Conservation (phyloP, 2,329 filamentous ascomycete species). For the Basipetospora chlamydospora region DNA sequence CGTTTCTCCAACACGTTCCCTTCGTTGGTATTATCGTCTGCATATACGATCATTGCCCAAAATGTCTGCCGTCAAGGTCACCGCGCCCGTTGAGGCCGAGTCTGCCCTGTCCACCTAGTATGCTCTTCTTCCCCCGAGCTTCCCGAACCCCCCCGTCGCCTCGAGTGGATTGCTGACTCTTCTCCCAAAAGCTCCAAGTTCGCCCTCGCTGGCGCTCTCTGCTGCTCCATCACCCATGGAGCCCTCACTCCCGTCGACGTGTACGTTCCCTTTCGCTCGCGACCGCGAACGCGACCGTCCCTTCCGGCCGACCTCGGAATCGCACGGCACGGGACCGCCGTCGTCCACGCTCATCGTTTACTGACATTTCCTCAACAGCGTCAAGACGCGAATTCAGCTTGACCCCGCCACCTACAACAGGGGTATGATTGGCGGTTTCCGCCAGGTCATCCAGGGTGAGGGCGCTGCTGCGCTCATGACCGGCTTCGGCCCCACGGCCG, state of each 20-base stretch:
- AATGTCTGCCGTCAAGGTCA: too few relatives aligned
- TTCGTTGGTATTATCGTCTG: too few relatives aligned
- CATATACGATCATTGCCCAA: too few relatives aligned
- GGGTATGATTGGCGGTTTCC: constrained; percentile 75
- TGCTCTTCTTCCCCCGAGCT: not conserved
- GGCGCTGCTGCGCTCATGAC: constrained; percentile 77
- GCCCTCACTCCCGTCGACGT: constrained; percentile 96
- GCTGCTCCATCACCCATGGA: constrained; percentile 97
- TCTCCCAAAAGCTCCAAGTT: constrained; percentile 50
- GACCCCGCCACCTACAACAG: constrained; percentile 81
- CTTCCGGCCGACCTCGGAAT: not conserved
- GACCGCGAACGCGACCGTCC: not conserved
- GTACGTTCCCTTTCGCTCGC: constrained; percentile 33
- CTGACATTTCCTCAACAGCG: constrained; percentile 37
- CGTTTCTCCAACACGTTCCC: not conserved
- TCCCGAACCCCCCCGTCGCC: not conserved
- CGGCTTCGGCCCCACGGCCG: constrained; percentile 70
- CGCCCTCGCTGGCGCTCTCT: constrained; percentile 92
- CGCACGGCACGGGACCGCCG: too few relatives aligned
- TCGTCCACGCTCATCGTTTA: not conserved
- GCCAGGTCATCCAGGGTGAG: constrained; percentile 70
- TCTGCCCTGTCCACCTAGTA: too few relatives aligned
- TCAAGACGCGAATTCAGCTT: constrained; percentile 93
- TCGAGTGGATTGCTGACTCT: too few relatives aligned
- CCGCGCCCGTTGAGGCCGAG: too few relatives aligned